A percentile compares a stretch with the other conserved stretches of the same genome.
Conservation (phyloP, 1,284 basidiomycete species). For the Apiotrichum siamense region DNA sequence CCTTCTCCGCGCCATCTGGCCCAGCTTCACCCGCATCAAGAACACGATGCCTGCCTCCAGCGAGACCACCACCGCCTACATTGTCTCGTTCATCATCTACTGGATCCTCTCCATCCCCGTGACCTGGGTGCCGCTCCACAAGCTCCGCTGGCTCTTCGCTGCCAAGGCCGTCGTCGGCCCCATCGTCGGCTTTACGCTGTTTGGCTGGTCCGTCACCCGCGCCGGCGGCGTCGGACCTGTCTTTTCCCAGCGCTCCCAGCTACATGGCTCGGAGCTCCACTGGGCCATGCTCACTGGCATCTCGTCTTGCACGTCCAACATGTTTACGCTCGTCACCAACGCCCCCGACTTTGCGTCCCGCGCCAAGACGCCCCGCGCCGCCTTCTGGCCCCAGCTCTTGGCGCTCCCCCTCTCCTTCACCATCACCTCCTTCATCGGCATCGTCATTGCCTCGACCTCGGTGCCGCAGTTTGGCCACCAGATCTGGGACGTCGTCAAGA, state of each 20-base stretch:
- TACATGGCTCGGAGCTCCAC: constrained; percentile 64
- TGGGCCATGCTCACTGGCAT: constrained; percentile 75
- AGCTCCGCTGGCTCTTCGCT: constrained; percentile 75
- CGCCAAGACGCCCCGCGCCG: constrained; percentile 60
- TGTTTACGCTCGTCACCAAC: constrained; percentile 53
- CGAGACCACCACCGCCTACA: constrained; percentile 37
- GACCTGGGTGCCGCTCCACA: constrained; percentile 74
- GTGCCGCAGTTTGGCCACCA: constrained; percentile 67
- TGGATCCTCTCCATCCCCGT: constrained; percentile 72
- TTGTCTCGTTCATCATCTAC: constrained; percentile 77
- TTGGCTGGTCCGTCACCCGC: constrained; percentile 72
- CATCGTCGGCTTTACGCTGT: constrained; percentile 67
- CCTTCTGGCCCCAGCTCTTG: constrained; percentile 63
- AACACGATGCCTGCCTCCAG: constrained; percentile 64
- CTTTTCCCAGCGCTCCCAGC: constrained; percentile 58
- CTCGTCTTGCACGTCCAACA: constrained; percentile 74
- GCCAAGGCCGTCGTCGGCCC: constrained; percentile 63
- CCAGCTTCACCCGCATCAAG: constrained; percentile 61
- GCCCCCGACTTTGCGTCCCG: constrained; percentile 69
- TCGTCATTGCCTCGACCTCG: constrained; percentile 75
- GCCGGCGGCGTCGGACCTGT: constrained; percentile 77
- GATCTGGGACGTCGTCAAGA: constrained; percentile 59
- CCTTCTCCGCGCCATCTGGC: constrained; percentile 67
- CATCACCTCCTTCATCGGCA: constrained; percentile 73
- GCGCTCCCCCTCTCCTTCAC: constrained; percentile 69